phyloP scores from a whole-genome alignment of 2,329 filamentous ascomycete genomes.

The Ophiobolus disseminans region DNA sequence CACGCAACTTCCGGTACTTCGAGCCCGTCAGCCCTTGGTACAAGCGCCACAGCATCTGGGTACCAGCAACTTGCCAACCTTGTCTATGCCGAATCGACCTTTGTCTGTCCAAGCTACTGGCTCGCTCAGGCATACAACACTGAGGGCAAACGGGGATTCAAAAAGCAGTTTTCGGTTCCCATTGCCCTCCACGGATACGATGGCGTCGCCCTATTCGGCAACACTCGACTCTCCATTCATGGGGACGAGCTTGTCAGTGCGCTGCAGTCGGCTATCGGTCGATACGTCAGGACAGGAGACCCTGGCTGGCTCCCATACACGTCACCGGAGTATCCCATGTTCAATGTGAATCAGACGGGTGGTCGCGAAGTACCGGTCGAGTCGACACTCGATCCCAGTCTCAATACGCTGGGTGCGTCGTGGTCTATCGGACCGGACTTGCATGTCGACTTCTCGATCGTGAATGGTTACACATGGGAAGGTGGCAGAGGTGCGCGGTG shows the following conservation, averaged over 20 bases:
- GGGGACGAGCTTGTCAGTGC: background rate
- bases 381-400: background rate
- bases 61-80: constrained; percentile 62
- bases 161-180: constrained; percentile 1
- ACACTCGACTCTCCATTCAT: background rate
- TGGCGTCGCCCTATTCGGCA: background rate
- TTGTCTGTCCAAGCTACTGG: constrained; percentile 65
- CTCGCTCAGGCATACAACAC: constrained; percentile 49
- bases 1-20: constrained; percentile 42
- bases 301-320: background rate
- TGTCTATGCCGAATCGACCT: constrained; percentile 62
- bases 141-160: background rate
- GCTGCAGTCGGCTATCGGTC: background rate
- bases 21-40: constrained; percentile 58
- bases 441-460: background rate
- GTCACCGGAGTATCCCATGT: background rate
- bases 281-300: background rate
- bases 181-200: background rate
- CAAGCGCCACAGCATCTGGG: constrained; percentile 58
- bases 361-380: background rate
- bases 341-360: background rate
- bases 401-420: background rate
- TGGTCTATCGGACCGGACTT: background rate
- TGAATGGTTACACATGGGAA: background rate
- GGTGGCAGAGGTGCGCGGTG: background rate